Evolutionary conservation across 2,329 filamentous ascomycete species (phyloP).

Genomic region (Fusarium oxysporum): DNA sequence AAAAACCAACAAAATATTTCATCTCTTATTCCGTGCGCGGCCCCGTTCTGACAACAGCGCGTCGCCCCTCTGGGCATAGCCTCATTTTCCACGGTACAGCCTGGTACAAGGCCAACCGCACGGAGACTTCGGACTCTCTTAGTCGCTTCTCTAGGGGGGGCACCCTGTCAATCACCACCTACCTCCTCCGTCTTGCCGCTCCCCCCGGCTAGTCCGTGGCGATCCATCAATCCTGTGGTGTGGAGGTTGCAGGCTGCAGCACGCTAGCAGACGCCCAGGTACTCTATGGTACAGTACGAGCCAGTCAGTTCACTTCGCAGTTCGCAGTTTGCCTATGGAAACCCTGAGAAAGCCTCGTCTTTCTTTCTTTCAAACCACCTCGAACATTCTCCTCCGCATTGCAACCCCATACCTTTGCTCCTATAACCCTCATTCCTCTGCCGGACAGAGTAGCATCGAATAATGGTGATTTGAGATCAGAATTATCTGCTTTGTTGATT

Average conservation of each 20-base stretch:
- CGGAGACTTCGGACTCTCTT: slow-evolving; percentile 33
- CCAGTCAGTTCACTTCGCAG: slow-evolving; percentile 8
- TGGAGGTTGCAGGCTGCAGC: slow-evolving; percentile 41
- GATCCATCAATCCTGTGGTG: slow-evolving; percentile 40
- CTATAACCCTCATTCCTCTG: slow-evolving; percentile 35
- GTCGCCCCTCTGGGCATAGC: slow-evolving; percentile 29
- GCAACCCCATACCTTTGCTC: slow-evolving; percentile 10
- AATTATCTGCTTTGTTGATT: slow-evolving; percentile 33
- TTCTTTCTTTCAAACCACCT: slow-evolving; percentile 33
- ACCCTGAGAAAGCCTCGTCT: slow-evolving; percentile 32
- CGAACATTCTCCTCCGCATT: slow-evolving; percentile 25
- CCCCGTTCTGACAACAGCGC: slow-evolving; percentile 30
- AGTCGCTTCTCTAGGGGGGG: slow-evolving; percentile 24
- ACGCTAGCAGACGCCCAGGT: slow-evolving; percentile 37
- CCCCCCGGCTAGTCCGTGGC: slow-evolving; percentile 42
- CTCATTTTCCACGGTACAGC: slow-evolving; percentile 27
- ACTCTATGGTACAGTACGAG: slow-evolving; percentile 33
- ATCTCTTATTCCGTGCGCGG: slow-evolving; percentile 17
- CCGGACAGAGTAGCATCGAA: slow-evolving; percentile 45
- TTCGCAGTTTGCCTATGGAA: slow-evolving; percentile 33
- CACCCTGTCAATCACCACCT: slow-evolving; percentile 37
- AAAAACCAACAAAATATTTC: slow-evolving; percentile 16
- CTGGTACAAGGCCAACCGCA: slow-evolving; percentile 14
- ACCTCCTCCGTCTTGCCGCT: slow-evolving; percentile 26
- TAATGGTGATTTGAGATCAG: slow-evolving; percentile 45